Evolutionary conservation across 192 early-diverging fungal genomes (phyloP), one percentile per base, ranked within the genome.

Genomic region (Dissophora globulifera): DNA sequence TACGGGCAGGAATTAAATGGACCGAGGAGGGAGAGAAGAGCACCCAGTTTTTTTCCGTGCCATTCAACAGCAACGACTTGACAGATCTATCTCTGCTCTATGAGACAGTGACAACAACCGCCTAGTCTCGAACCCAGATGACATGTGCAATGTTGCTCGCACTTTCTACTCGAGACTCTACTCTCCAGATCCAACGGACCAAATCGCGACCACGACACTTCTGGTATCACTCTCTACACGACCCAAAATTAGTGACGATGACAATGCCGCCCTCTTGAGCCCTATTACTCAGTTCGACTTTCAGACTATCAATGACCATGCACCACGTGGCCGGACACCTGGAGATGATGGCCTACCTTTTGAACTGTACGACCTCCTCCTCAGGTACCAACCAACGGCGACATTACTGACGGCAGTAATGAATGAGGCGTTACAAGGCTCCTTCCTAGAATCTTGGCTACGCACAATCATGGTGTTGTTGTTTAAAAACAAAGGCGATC

Each of bases 291-390:
- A 10, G 20, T 6, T 4, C 23, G 23, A 27, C 27, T 29, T 51
- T 4, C 22, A 23, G 11, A 13, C 23, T 22, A 20, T 51, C 6
- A 9, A 27, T 4, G 27, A 23, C 17, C 22, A 16, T 26, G 5
- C 50, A 3, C 50, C 50, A 4, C 11, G 27, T 10, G 27, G 23
- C 7, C 11, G 50, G 17, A 20, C 23, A 2, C 50, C 50, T 6
- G 50, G 50, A 20, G 22, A 51, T 7, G 50, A 51, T 29, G 50
- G 50, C 29, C 17, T 51, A 16, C 50, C 50, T 29, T 51, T 51
- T 26, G 50, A 51, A 26, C 6, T 51, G 9, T 51, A 51, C 50
- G 7, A 12, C 17, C 11, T 51, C 29, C 23, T 51, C 3, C 50
- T 26, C 4, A 3, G 5, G 4, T 26, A 51, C 27, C 50, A 5